Base-by-base conservation (phyloP, 192 early-diverging fungal species). In the Coemansia sp. region DNA sequence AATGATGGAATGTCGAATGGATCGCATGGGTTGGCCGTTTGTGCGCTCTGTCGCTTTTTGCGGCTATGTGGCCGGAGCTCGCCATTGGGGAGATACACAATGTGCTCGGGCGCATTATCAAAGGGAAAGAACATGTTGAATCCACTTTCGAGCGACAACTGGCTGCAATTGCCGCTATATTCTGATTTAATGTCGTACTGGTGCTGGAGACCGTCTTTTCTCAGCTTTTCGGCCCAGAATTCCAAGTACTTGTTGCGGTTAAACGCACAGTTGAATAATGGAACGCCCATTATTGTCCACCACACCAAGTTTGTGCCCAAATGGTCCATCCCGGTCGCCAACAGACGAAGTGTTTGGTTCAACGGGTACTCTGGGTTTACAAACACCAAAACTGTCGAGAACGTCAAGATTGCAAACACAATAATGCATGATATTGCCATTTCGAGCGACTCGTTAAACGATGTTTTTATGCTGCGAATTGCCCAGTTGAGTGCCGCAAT, bases 401-500 rank as follows among this genome's bases (percentile, higher is more conserved):
- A 70, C 3, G 68, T 74, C 4, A 79, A 48, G 0, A 72, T 63
- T 5, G 67, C 63, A 37, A 79, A 79, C 17, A 79, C 76, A 0
- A 73, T 43, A 2, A 64, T 17, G 22, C 80, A 82, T 0, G 71
- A 58, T 22, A 73, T 56, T 5, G 69, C 50, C 64, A 82, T 74
- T 56, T 76, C 71, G 14, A 69, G 67, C n/a, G 62, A 63, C 41
- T 82, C 80, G 59, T 82, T 82, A 21, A 82, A 82, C 8, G 74
- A 74, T 52, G 71, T 82, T 55, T 82, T 82, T 37, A 82, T 82
- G 15, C 68, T 67, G 35, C 80, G 70, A 37, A 79, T 73, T 22
- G 66, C 54, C 76, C 76, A 79, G 38, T 73, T 73, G 29, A 79
- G 53, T 0, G 61, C 5, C 0, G 67, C 70, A 12, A 82, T 68